Evolutionary conservation across 345 rosid species (phyloP).

Genomic region (Carallia pectinifolia): DNA sequence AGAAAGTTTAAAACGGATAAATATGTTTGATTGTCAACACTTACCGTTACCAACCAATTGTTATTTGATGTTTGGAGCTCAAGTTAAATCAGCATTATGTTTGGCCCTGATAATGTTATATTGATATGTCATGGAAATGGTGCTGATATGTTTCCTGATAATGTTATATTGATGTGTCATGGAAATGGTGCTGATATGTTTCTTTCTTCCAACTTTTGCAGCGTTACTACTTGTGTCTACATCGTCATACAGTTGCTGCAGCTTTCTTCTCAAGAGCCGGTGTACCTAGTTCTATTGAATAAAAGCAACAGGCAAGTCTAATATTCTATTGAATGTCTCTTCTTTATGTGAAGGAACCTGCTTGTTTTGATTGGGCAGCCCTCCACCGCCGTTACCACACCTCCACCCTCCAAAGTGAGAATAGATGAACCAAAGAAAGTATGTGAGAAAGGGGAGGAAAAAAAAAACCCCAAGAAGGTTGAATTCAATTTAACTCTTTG

Average conservation of each 20-base stretch:
- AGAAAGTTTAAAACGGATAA: background rate
- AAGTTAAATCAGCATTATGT: background rate
- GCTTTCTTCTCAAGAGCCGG: slow-evolving; percentile 63
- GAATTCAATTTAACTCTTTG: too few species aligned
- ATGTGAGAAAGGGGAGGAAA: too few species aligned
- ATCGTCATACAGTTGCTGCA: slow-evolving; percentile 54
- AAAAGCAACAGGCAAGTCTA: slow-evolving; percentile 45
- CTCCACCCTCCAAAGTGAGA: too few species aligned
- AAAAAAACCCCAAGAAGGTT: too few species aligned
- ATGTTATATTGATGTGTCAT: background rate
- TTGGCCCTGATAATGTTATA: background rate
- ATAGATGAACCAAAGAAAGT: too few species aligned
- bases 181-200: slow-evolving; percentile 5
- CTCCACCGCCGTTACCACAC: too few species aligned
- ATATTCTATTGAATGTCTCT: background rate
- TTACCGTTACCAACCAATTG: too few species aligned
- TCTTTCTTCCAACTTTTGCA: slow-evolving; percentile 29
- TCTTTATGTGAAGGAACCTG: background rate
- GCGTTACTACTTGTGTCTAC: slow-evolving; percentile 63
- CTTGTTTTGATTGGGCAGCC: too few species aligned
- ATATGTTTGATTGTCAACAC: background rate
- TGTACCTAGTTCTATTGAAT: slow-evolving; percentile 58
- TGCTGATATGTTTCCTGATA: slow-evolving; percentile 6
- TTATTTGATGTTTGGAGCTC: too few species aligned
- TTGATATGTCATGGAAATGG: background rate